Percentiles rank a stretch among this genome's conserved stretches.
Evolutionary conservation across 345 rosid species (phyloP).

Genomic region (Brassica carinata): DNA sequence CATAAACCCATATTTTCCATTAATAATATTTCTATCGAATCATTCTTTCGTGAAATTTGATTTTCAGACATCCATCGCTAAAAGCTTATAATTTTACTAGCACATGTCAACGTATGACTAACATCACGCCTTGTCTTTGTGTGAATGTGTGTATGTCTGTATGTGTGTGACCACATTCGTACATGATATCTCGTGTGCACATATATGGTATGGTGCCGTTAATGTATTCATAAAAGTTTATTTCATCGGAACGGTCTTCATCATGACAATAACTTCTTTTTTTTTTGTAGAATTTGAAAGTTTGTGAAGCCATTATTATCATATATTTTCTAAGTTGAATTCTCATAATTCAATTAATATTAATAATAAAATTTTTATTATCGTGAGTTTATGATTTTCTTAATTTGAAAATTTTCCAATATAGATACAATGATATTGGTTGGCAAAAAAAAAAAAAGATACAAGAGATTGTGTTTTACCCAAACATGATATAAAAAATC

Average conservation of each 20-base stretch:
- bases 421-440: not conserved
- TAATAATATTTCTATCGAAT: slow-evolving; percentile 31
- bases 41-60: slow-evolving; percentile 44
- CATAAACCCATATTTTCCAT: slow-evolving; percentile 24
- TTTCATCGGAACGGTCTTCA: not conserved
- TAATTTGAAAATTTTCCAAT: not conserved
- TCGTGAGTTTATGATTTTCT: not conserved
- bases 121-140: slow-evolving; percentile 39
- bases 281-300: not conserved
- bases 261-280: not conserved
- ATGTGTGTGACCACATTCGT: slow-evolving; percentile 30
- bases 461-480: not conserved
- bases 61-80: slow-evolving; percentile 24
- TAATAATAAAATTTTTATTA: not conserved
- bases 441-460: too few species aligned
- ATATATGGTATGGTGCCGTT: slow-evolving; percentile 22
- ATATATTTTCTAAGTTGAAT: not conserved
- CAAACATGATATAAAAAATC: not conserved
- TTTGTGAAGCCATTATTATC: not conserved
- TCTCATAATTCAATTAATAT: not conserved
- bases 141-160: not conserved
- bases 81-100: slow-evolving; percentile 29
- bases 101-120: slow-evolving; percentile 43
- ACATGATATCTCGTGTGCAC: slow-evolving; percentile 25
- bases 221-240: not conserved